These are phyloP conservation scores for Diaporthe vexans DNA, from an alignment of 2,329 filamentous ascomycete species.

Conservation along the genomic window DNA sequence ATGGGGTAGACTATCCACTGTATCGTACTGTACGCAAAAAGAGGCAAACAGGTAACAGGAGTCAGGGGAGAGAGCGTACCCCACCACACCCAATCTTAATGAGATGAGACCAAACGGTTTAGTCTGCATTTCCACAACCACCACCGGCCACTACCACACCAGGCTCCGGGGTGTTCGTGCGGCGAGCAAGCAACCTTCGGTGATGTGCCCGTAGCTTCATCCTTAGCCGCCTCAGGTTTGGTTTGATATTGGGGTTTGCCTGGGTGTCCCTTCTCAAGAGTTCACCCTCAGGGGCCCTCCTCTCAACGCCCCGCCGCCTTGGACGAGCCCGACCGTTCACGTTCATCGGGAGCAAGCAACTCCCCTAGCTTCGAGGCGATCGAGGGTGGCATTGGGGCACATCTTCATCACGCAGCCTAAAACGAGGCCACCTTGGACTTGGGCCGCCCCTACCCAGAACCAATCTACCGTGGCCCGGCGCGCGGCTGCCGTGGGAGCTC, in stretches of 20 bases:
- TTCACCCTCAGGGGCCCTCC: background rate
- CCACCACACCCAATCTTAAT: slow-evolving; percentile 35
- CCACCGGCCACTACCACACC: slow-evolving; percentile 21
- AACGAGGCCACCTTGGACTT: background rate
- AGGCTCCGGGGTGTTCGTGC: background rate
- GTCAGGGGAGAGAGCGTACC: slow-evolving; percentile 25
- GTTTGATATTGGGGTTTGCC: slow-evolving; percentile 4
- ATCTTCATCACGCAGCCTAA: slow-evolving; percentile 1
- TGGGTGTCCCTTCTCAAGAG: slow-evolving; percentile 15
- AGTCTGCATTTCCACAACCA: slow-evolving; percentile 24
- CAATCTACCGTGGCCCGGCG: slow-evolving; percentile 16
- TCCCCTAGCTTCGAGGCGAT: background rate
- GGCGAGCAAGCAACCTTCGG: slow-evolving; percentile 2
- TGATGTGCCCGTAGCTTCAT: slow-evolving; percentile 29
- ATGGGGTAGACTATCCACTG: slow-evolving; percentile 13
- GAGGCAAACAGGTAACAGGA: slow-evolving; percentile 24
- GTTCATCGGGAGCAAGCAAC: background rate
- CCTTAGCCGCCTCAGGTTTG: slow-evolving; percentile 31
- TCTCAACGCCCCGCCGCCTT: background rate
- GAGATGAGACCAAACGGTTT: slow-evolving; percentile 34
- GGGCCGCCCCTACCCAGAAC: slow-evolving; percentile 4
- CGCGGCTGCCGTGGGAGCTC: slow-evolving; percentile 26
- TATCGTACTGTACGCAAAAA: slow-evolving; percentile 9
- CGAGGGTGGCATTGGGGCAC: slow-evolving; percentile 12
- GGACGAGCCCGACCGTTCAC: slow-evolving; percentile 8